phyloP scores from a whole-genome alignment of 2,329 filamentous ascomycete species.

The Metarhizium humberi region DNA sequence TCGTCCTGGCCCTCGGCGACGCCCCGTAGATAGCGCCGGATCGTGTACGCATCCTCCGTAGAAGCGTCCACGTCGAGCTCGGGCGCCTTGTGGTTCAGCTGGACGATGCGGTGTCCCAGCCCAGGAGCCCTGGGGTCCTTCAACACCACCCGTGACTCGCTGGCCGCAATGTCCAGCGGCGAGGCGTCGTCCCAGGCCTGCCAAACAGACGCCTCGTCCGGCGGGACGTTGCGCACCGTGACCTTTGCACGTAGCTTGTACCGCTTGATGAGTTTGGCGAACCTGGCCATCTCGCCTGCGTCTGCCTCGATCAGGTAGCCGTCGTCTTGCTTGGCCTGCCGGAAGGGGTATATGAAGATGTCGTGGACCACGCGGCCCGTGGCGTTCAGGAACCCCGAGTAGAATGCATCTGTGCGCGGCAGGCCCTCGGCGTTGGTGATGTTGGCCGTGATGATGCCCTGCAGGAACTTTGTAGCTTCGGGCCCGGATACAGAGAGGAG shows the following conservation, averaged over 20 bases:
- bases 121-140: constrained; percentile 45
- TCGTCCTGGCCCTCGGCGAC: constrained; percentile 80
- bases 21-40: constrained; percentile 71
- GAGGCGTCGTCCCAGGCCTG: constrained; percentile 57
- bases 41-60: constrained; percentile 54
- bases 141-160: constrained; percentile 24
- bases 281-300: constrained; percentile 46
- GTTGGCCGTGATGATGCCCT: constrained; percentile 71
- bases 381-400: constrained; percentile 79
- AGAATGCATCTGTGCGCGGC: constrained; percentile 47
- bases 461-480: constrained; percentile 76
- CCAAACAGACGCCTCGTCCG: constrained; percentile 60
- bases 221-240: constrained; percentile 53
- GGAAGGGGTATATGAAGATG: constrained; percentile 73
- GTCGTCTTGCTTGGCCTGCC: constrained; percentile 15
- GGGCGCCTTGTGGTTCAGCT: constrained; percentile 19
- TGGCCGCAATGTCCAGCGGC: neutral
- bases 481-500: constrained; percentile 71
- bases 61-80: constrained; percentile 35
- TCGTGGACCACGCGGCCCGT: constrained; percentile 79
- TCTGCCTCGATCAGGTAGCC: constrained; percentile 74
- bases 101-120: constrained; percentile 43
- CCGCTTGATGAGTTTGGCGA: constrained; percentile 67
- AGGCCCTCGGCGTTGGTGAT: constrained; percentile 27
- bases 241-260: constrained; percentile 84